Percentiles rank a stretch among this genome's conserved stretches.
Conservation (phyloP, 108 stramenopile species). For the Epipyxis sp. region DNA sequence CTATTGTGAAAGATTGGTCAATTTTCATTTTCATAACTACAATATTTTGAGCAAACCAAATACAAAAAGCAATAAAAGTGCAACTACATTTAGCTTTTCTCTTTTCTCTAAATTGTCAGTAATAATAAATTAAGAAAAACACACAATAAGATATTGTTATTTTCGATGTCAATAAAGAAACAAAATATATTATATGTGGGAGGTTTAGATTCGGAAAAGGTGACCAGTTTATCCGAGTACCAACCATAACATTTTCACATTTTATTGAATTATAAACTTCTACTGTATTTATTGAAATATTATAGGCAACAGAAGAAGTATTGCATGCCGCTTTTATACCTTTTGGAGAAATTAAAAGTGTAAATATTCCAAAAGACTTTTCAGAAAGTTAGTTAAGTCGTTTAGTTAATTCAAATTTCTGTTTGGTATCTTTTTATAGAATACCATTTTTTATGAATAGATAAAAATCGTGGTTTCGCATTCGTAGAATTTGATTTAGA, state of each 20-base stretch:
- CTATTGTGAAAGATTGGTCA: too few species aligned
- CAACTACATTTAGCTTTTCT: too few species aligned
- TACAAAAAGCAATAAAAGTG: too few species aligned
- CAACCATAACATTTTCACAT: too few species aligned
- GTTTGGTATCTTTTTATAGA: constrained; percentile 18
- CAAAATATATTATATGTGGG: constrained; percentile 63
- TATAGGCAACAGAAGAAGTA: constrained; percentile 70
- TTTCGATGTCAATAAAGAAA: not conserved
- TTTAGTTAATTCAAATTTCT: constrained; percentile 43
- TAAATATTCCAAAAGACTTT: constrained; percentile 72
- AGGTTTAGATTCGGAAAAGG: constrained; percentile 75
- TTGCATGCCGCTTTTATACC: constrained; percentile 90
- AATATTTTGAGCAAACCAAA: too few species aligned
- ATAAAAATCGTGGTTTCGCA: constrained; percentile 73
- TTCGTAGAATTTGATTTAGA: constrained; percentile 83
- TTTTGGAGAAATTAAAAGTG: constrained; percentile 67
- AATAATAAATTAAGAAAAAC: too few species aligned
- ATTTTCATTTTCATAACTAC: too few species aligned
- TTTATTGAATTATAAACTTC: too few species aligned
- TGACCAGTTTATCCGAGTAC: too few species aligned
- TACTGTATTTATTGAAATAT: too few species aligned
- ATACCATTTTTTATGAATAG: not conserved
- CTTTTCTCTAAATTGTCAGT: too few species aligned
- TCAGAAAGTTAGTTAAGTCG: constrained; percentile 47
- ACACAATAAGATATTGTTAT: too few species aligned